phyloP scores from a whole-genome alignment of 1,284 basidiomycete species.

The Ceratobasidium sp. region DNA sequence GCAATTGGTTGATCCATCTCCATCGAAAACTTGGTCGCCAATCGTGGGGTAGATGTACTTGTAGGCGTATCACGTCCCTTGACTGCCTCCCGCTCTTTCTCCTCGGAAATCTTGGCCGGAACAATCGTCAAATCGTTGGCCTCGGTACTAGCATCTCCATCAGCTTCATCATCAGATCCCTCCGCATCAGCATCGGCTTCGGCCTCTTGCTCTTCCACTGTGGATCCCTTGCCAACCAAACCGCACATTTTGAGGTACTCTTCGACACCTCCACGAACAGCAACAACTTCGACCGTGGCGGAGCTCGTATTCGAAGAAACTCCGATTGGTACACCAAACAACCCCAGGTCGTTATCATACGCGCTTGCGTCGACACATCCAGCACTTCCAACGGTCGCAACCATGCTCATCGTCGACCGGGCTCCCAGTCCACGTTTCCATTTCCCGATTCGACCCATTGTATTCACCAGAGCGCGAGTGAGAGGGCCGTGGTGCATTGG shows the following conservation, averaged over 20 bases:
- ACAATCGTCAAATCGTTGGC: conserved; percentile 17
- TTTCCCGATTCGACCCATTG: conserved; percentile 78
- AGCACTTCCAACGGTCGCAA: conserved; percentile 46
- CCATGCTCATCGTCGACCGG: conserved; percentile 48
- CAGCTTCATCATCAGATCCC: conserved; percentile 5
- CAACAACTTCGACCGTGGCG: conserved; percentile 47
- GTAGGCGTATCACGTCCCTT: conserved; percentile 30
- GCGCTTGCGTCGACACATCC: conserved; percentile 52
- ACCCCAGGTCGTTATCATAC: conserved; percentile 35
- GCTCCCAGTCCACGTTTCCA: conserved; percentile 80
- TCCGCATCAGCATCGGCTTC: conserved; percentile 8
- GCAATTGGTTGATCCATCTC: not conserved
- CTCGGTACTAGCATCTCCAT: conserved; percentile 4
- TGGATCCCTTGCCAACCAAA: not conserved
- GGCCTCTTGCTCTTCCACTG: not conserved
- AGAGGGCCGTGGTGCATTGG: conserved; percentile 57
- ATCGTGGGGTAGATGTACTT: conserved; percentile 5
- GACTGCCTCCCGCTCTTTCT: conserved; percentile 18
- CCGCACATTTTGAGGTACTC: conserved; percentile 68
- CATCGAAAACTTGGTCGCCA: conserved; percentile 1
- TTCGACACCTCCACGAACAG: conserved; percentile 67
- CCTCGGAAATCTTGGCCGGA: conserved; percentile 4
- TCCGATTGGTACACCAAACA: not conserved
- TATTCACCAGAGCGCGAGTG: conserved; percentile 79
- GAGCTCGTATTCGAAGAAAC: not conserved